phyloP scores from a whole-genome alignment of 805 yeast genomes.

The Lachancea sp. region DNA sequence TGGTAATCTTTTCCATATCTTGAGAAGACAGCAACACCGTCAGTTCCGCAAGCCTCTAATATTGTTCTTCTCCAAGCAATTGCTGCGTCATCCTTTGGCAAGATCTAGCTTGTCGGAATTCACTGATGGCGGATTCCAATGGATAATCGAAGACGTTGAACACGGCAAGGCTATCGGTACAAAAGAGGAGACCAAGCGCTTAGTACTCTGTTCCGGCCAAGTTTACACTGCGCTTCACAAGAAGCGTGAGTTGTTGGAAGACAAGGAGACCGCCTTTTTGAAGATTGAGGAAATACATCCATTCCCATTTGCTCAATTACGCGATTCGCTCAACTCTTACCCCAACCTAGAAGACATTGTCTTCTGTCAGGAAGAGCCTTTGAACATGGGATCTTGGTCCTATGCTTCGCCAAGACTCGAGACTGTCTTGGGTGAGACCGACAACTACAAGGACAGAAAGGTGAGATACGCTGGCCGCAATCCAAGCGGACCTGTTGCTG shows the following conservation, averaged over 20 bases:
- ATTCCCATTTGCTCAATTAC: constrained; percentile 94
- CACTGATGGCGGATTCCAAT: constrained; percentile 86
- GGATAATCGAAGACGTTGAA: constrained; percentile 92
- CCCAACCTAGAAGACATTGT: constrained; percentile 82
- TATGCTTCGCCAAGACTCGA: constrained; percentile 76
- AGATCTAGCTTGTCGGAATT: constrained; percentile 78
- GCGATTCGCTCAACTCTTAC: constrained; percentile 74
- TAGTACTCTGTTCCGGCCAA: constrained; percentile 85
- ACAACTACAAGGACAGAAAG: constrained; percentile 48
- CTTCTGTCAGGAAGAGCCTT: constrained; percentile 98
- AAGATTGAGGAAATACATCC: constrained; percentile 95
- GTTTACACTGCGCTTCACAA: constrained; percentile 88
- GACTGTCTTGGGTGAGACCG: constrained; percentile 71
- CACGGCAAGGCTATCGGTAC: constrained; percentile 69
- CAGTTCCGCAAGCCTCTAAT: constrained; percentile 93
- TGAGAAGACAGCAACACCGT: constrained; percentile 99
- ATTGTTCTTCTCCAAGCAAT: constrained; percentile 83
- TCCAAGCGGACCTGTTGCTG: constrained; percentile 97
- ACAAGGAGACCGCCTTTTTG: constrained; percentile 80
- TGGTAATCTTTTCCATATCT: constrained; percentile 88
- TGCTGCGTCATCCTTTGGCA: constrained; percentile 96
- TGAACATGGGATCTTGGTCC: constrained; percentile 90
- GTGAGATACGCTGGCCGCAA: constrained; percentile 94
- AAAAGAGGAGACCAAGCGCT: constrained; percentile 80
- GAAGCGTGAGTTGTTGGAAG: constrained; percentile 71